phyloP scores from a whole-genome alignment of 2,329 filamentous ascomycete genomes.

The Sarocladium brachiariae region DNA sequence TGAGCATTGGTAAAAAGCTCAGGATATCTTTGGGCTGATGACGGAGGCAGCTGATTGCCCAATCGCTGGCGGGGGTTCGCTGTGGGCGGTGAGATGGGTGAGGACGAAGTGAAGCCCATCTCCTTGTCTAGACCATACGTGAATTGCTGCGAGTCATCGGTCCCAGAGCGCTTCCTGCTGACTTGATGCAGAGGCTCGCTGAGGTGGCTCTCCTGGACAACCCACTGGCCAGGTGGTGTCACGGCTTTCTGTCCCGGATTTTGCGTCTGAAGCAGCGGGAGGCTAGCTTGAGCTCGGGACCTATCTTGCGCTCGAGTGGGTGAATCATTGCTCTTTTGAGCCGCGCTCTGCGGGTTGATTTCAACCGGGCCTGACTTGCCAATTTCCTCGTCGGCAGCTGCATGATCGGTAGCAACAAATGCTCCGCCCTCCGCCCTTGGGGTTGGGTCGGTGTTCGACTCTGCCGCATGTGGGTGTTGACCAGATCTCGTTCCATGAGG shows the following conservation, averaged over 20 bases:
- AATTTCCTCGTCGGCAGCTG: too few relatives aligned
- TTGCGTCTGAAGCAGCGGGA: conserved; percentile 1
- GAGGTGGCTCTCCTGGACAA: conserved; percentile 47
- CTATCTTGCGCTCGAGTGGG: not conserved
- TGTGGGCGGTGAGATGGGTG: conserved; percentile 11
- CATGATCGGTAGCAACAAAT: too few relatives aligned
- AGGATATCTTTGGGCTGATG: conserved; percentile 43
- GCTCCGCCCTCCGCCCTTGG: too few relatives aligned
- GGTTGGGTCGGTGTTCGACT: not conserved
- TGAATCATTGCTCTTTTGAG: not conserved
- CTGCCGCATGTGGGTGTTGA: not conserved
- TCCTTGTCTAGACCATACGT: conserved; percentile 45
- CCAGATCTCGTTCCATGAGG: not conserved
- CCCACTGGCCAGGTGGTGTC: conserved; percentile 30
- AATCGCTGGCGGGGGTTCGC: conserved; percentile 10
- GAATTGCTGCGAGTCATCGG: conserved; percentile 24
- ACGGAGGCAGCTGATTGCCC: conserved; percentile 36
- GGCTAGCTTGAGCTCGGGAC: not conserved
- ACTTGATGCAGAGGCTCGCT: conserved; percentile 38
- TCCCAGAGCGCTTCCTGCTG: conserved; percentile 26
- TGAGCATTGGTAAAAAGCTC: conserved; percentile 33
- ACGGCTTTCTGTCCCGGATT: not conserved
- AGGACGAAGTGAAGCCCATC: conserved; percentile 28
- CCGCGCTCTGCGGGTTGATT: not conserved
- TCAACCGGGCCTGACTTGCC: not conserved